Evolutionary conservation across 257 asterid species (phyloP).

Genomic region (Verbascum thapsus): DNA sequence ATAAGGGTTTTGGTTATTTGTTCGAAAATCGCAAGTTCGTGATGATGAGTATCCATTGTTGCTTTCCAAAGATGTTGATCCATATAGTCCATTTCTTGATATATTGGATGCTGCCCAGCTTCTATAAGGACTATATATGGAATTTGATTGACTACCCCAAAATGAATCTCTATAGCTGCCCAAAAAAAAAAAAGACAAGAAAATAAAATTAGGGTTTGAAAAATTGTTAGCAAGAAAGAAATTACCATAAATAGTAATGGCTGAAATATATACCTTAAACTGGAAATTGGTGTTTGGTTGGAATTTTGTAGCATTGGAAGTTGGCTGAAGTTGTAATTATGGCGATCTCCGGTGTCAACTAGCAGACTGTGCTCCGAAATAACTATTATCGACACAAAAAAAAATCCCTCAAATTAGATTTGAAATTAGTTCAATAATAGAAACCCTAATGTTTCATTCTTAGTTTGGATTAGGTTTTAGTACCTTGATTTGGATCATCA

Average conservation of each 20-base stretch:
- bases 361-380: slow-evolving; percentile 64
- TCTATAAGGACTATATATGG: slow-evolving; percentile 45
- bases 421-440: neutral
- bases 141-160: slow-evolving; percentile 39
- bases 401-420: neutral
- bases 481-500: slow-evolving; percentile 66
- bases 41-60: slow-evolving; percentile 21
- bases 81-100: slow-evolving; percentile 34
- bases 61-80: slow-evolving; percentile 31
- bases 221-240: neutral
- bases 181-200: neutral
- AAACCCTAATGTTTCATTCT: slow-evolving; percentile 43
- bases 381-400: slow-evolving; percentile 28
- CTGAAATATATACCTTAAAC: slow-evolving; percentile 47
- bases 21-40: slow-evolving; percentile 34
- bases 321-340: slow-evolving; percentile 73
- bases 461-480: neutral
- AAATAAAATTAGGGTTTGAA: slow-evolving; percentile 25
- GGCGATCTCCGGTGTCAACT: slow-evolving; percentile 71
- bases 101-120: slow-evolving; percentile 35
- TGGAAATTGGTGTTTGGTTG: slow-evolving; percentile 52
- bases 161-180: slow-evolving; percentile 51
- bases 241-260: neutral
- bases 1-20: slow-evolving; percentile 28
- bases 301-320: slow-evolving; percentile 74